Percentiles rank a stretch among this genome's conserved stretches.
These are phyloP conservation scores for Leonotis leonurus DNA, from an alignment of 257 asterid species.

Conservation along the genomic window DNA sequence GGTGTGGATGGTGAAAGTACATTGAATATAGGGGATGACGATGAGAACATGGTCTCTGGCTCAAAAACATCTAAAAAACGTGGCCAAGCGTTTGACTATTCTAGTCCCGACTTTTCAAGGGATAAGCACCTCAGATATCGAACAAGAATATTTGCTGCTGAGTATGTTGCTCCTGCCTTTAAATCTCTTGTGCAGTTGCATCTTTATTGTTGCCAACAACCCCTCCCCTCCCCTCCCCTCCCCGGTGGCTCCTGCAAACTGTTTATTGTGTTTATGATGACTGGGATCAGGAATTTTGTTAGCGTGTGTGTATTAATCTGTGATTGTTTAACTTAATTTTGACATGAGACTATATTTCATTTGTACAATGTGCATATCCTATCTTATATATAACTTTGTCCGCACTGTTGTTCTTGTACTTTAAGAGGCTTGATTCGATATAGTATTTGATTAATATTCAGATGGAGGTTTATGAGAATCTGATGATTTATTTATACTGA, in stretches of 20 bases:
- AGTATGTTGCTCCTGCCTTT: slow-evolving; percentile 46
- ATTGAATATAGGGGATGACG: slow-evolving; percentile 59
- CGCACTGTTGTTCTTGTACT: slow-evolving; percentile 9
- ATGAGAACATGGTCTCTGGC: slow-evolving; percentile 89
- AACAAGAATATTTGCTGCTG: slow-evolving; percentile 96
- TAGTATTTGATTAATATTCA: slow-evolving; percentile 1
- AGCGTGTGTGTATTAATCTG: neutral
- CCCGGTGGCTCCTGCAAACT: neutral
- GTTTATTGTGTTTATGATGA: slow-evolving; percentile 15
- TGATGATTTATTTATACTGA: neutral
- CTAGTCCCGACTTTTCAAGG: slow-evolving; percentile 47
- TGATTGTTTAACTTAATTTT: neutral
- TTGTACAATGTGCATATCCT: neutral
- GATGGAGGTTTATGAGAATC: slow-evolving; percentile 1
- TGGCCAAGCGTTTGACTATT: slow-evolving; percentile 34
- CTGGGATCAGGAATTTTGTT: no score
- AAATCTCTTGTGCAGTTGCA: neutral
- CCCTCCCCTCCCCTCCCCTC: neutral
- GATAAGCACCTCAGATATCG: slow-evolving; percentile 97
- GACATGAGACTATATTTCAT: neutral
- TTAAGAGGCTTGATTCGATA: neutral
- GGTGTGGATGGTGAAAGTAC: slow-evolving; percentile 52
- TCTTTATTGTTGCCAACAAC: neutral
- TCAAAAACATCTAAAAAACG: slow-evolving; percentile 34
- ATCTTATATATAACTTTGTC: neutral